A percentile compares a stretch with the other conserved stretches of the same genome.
Evolutionary conservation across 192 early-diverging fungal species (phyloP).

Genomic region (Umbelopsis ramanniana): DNA sequence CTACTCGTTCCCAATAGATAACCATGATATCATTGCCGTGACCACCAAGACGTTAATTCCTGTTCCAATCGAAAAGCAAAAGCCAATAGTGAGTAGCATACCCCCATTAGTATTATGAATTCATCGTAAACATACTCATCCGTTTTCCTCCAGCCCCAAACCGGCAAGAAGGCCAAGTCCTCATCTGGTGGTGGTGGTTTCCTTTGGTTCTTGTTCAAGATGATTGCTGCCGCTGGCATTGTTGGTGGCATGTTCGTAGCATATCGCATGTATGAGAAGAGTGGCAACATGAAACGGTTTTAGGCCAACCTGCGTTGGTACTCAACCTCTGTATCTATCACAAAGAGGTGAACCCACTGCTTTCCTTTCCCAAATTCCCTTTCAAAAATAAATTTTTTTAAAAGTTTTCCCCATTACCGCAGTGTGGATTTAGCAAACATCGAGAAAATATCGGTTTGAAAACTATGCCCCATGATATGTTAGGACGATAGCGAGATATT

Average conservation of each 20-base stretch:
- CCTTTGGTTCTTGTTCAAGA: constrained; percentile 34
- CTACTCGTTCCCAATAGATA: constrained; percentile 26
- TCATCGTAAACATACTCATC: background rate
- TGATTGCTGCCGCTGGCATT: constrained; percentile 18
- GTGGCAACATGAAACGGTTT: constrained; percentile 34
- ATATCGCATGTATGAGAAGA: constrained; percentile 33
- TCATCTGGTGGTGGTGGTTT: constrained; percentile 18
- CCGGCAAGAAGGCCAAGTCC: background rate
- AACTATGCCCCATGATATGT: too few relatives aligned
- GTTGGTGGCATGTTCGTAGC: constrained; percentile 31
- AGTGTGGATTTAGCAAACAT: too few relatives aligned
- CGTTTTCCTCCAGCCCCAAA: background rate
- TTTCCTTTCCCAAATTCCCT: background rate
- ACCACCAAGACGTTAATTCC: constrained; percentile 37
- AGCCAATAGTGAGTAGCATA: background rate
- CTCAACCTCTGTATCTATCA: background rate
- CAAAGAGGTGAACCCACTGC: background rate
- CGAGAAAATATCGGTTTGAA: too few relatives aligned
- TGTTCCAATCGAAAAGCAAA: constrained; percentile 15
- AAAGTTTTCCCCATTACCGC: too few relatives aligned
- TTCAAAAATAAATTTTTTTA: background rate
- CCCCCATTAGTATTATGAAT: background rate
- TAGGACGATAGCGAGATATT: too few relatives aligned
- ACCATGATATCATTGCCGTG: constrained; percentile 54
- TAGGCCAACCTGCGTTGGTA: constrained; percentile 3